Conservation (phyloP, 2,329 filamentous ascomycete genomes). For the Neonectria magnoliae region DNA sequence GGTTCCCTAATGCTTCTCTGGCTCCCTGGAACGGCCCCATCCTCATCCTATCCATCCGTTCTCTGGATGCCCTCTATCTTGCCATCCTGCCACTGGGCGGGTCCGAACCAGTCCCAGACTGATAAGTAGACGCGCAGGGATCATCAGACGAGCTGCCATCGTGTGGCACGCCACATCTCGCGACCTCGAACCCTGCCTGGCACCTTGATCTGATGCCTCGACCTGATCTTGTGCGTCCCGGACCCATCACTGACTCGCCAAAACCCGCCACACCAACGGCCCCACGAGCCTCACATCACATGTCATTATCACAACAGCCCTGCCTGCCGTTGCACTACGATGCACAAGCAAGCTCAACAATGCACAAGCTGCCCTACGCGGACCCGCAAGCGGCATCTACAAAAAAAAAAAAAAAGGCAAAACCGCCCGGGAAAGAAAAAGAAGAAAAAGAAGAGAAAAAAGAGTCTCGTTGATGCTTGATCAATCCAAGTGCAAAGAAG, state of each 20-base stretch:
- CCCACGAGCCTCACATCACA: constrained; percentile 37
- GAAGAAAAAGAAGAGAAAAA: constrained; percentile 20
- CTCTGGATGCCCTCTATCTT: background rate
- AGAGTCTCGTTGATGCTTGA: constrained; percentile 12
- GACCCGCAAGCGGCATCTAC: constrained; percentile 4
- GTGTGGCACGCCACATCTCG: constrained; percentile 42
- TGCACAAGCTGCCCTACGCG: background rate
- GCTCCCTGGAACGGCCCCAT: background rate
- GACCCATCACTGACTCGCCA: constrained; percentile 33
- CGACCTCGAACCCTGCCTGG: constrained; percentile 35
- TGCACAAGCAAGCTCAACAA: background rate
- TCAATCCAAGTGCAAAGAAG: constrained; percentile 25
- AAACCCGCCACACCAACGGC: constrained; percentile 20
- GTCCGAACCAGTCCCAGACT: constrained; percentile 29
- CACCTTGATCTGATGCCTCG: constrained; percentile 39
- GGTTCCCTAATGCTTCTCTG: constrained; percentile 11
- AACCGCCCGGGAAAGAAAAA: background rate
- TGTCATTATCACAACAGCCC: constrained; percentile 19
- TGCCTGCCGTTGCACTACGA: background rate
- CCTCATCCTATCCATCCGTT: background rate
- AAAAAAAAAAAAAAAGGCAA: constrained; percentile 5
- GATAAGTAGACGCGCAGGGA: constrained; percentile 41
- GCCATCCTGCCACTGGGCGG: constrained; percentile 22
- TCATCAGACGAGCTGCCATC: constrained; percentile 43
- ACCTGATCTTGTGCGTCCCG: constrained; percentile 37